Conservation (phyloP, 2,329 filamentous ascomycete species). For the Sporothrix euskadiensis region DNA sequence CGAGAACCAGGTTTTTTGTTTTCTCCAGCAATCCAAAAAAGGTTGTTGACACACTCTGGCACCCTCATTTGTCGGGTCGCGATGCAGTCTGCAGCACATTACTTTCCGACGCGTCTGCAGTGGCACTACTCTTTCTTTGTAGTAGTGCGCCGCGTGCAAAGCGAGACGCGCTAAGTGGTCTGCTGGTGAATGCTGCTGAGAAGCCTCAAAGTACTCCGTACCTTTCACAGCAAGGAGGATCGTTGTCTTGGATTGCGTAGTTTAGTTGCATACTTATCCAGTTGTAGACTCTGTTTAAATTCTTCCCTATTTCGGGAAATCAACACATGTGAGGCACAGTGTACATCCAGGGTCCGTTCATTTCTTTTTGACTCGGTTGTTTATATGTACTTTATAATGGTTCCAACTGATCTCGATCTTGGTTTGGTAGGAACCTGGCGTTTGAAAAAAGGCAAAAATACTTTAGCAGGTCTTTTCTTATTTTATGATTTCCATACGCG, state of each 20-base stretch:
- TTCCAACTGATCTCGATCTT: neutral
- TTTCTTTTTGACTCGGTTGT: neutral
- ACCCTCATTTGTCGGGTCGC: neutral
- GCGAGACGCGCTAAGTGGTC: conserved; percentile 1
- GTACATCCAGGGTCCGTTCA: neutral
- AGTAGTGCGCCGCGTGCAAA: neutral
- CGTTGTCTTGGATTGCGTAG: conserved; percentile 1
- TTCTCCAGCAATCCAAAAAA: neutral
- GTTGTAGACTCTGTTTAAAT: neutral
- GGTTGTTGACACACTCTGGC: neutral
- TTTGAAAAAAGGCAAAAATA: neutral
- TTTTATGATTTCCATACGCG: neutral
- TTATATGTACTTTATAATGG: neutral
- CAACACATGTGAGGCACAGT: neutral
- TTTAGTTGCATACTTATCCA: neutral
- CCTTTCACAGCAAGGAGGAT: neutral
- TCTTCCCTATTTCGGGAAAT: conserved; percentile 5
- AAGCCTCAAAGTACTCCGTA: neutral
- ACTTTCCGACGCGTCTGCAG: conserved; percentile 4
- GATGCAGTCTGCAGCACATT: neutral
- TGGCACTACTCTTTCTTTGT: neutral
- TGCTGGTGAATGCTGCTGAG: neutral
- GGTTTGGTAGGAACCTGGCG: neutral
- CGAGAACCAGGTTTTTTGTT: conserved; percentile 19
- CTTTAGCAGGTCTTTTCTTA: neutral